Evolutionary conservation across 768 basidiomycete genomes (phyloP), one percentile per base, ranked within the genome.

Genomic region (Dentipellis sp.): DNA sequence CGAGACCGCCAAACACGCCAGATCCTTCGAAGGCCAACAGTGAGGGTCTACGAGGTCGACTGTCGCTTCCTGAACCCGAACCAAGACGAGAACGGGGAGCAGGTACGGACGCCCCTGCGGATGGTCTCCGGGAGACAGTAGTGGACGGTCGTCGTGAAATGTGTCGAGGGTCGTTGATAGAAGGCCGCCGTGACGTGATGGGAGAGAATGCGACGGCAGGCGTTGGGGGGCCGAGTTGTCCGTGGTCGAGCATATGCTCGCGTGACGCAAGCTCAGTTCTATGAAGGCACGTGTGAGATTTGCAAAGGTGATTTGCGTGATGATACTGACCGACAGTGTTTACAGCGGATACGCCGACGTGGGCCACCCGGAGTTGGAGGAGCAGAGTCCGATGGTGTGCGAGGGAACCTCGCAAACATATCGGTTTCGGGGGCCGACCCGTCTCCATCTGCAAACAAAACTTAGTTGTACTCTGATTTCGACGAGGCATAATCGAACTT

Each of bases 171-270:
- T 59, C 61, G 17, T 60, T 52, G 52, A 61, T 62, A 12, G 66
- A 67, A 2, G 71, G 66, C 19, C 72, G 69, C n/a, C 78, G 73
- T 0, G 83, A 83, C 8, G 62, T 38, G 11, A 71, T 77, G 12
- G 80, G 81, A 0, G 83, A 76, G 4, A 71, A 61, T 0, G 69
- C 68, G 4, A 68, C 57, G 6, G 78, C 67, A 4, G 84, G 85
- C 0, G 86, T 88, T 1, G 82, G 74, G 10, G 85, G 81, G 2
- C 84, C 85, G 4, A 88, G 71, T 63, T 91, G 87, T 4, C 86
- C 87, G 63, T 94, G 92, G 67, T 93, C 88, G 49, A 93, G 79
- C 89, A 97, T 92, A 66, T 97, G 90, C 65, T 94, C 91, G n/a
- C 88, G 77, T 0, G 89, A 81, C 0, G 94, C 94, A 12, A 97